These are phyloP conservation scores for Neodidymelliopsis sp. DNA, from an alignment of 2,329 filamentous ascomycete species.

Conservation along the genomic window DNA sequence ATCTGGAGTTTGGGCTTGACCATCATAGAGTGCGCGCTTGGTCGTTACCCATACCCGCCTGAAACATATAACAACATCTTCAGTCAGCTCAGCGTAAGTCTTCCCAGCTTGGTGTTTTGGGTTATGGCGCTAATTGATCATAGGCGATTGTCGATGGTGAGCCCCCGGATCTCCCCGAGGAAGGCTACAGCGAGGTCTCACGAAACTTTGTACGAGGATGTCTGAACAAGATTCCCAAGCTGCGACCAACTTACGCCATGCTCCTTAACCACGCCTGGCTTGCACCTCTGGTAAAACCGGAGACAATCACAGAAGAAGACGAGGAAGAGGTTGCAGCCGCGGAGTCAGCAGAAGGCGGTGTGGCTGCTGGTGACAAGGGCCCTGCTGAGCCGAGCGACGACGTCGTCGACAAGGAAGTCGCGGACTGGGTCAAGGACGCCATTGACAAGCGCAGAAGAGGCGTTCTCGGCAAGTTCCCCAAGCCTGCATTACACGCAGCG, in stretches of 20 bases:
- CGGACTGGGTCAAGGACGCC: conserved; percentile 79
- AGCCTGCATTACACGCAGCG: conserved; percentile 87
- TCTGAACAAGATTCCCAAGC: conserved; percentile 88
- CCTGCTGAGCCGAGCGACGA: conserved; percentile 35
- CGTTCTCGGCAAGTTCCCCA: conserved; percentile 60
- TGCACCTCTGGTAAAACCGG: conserved; percentile 74
- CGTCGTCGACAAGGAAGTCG: conserved; percentile 80
- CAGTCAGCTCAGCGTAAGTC: conserved; percentile 89
- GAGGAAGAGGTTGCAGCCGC: conserved; percentile 64
- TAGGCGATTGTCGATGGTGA: conserved; percentile 98
- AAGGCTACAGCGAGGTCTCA: conserved; percentile 79
- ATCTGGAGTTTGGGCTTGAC: conserved; percentile 96
- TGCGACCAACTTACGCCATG: conserved; percentile 93
- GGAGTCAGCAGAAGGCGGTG: conserved; percentile 53
- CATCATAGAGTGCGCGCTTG: conserved; percentile 94
- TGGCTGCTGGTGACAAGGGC: conserved; percentile 42
- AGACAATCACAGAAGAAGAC: conserved; percentile 74
- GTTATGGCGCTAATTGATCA: conserved; percentile 3
- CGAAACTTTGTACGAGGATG: conserved; percentile 88
- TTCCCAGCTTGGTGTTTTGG: background rate
- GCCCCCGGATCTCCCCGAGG: conserved; percentile 83
- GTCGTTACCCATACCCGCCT: conserved; percentile 93
- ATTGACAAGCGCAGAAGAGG: conserved; percentile 72
- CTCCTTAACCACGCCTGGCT: conserved; percentile 92
- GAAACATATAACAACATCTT: conserved; percentile 99